Evolutionary conservation across 2,329 filamentous ascomycete genomes (phyloP), one percentile per base, ranked within the genome.

Genomic region (Penicillium sp.): DNA sequence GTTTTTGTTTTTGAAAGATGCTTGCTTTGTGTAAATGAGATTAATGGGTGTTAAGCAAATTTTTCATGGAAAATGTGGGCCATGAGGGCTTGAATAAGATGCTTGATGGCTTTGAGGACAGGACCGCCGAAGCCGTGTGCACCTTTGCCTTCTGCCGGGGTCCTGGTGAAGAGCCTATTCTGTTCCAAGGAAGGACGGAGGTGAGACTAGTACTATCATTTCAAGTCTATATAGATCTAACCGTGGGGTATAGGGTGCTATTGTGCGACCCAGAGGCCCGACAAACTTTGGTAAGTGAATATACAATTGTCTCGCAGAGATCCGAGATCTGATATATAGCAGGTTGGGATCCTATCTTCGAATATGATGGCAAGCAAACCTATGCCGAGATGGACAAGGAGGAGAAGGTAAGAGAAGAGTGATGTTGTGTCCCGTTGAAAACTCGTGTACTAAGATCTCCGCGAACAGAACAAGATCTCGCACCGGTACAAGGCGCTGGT

Each of bases 311-410:
- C 47, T 18, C 13, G n/a, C 29, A 45, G 18, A 43, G 36, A 45
- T 51, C 14, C 26, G 14, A 30, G 5, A 18, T 26, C 38, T 55
- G 35, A 53, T 40, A 39, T 46, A 49, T 38, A 48, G 4, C 60
- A 96, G 92, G 93, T 42, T 99, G 94, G 94, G 94, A 99, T 73
- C 85, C 94, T 2, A 88, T 96, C 61, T 99, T 99, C 67, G 94
- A 99, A 76, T 93, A 95, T 64, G 83, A 95, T 61, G 92, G 92
- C 39, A 79, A 90, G 75, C 29, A 45, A n/a, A 99, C 94, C 78
- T 87, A 96, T 71, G 94, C 94, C 27, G 94, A 99, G 78, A 99
- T 99, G 94, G 88, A 91, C 47, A 92, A 86, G 60, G 78, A 89
- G 74, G 90, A 90, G 78, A 93, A 96, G 89, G 91, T 92, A 79